Evolutionary conservation across 2,329 filamentous ascomycete genomes (phyloP).

Genomic region (Moelleriella libera): DNA sequence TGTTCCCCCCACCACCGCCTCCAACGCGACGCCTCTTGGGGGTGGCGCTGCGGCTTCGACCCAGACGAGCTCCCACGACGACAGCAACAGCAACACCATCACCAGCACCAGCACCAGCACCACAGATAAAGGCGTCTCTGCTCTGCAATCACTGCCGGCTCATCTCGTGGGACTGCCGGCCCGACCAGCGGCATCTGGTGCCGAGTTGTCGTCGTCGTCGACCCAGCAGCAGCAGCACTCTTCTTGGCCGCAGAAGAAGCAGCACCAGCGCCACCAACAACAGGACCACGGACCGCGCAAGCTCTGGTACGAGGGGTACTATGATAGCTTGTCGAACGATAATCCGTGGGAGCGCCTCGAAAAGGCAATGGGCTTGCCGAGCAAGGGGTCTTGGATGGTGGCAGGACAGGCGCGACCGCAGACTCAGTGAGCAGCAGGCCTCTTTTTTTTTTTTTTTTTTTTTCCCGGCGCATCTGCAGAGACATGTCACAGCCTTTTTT

Average conservation of each 20-base stretch:
- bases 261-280: too few relatives aligned
- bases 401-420: slow-evolving; percentile 1
- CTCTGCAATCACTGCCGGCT: slow-evolving; percentile 10
- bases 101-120: too few relatives aligned
- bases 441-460: too few relatives aligned
- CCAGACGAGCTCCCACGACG: not conserved
- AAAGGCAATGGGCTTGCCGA: slow-evolving; percentile 24
- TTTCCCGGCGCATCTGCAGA: too few relatives aligned
- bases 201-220: too few relatives aligned
- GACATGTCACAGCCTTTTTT: too few relatives aligned
- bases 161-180: slow-evolving; percentile 18
- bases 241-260: too few relatives aligned
- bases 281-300: not conserved
- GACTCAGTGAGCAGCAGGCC: not conserved
- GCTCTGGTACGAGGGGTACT: slow-evolving; percentile 41
- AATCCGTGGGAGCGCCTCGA: slow-evolving; percentile 58
- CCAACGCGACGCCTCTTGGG: slow-evolving; percentile 3
- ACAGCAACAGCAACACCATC: too few relatives aligned
- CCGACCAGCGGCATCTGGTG: slow-evolving; percentile 8
- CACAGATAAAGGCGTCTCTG: too few relatives aligned
- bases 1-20: slow-evolving; percentile 16
- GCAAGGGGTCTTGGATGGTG: slow-evolving; percentile 30
- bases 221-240: too few relatives aligned
- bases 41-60: too few relatives aligned
- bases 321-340: slow-evolving; percentile 52